phyloP scores from a whole-genome alignment of 192 early-diverging fungal genomes.

The Coemansia brasiliensis region DNA sequence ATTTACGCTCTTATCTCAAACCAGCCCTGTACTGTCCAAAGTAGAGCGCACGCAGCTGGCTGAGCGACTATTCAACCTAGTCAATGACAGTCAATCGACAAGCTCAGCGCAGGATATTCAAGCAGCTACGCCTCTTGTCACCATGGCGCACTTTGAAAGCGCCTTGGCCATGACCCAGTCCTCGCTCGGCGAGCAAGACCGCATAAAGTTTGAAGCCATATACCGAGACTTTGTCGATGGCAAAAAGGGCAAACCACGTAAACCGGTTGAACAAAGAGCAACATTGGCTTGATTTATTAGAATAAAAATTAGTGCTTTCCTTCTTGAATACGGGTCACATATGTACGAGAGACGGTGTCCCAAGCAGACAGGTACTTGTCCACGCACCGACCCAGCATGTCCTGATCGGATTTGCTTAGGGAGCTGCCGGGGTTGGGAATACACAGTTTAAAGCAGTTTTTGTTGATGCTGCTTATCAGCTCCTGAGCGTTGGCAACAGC shows the following conservation, averaged over 20 bases:
- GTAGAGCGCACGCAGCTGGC: constrained; percentile 26
- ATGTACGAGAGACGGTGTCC: constrained; percentile 78
- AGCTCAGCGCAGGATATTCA: background rate
- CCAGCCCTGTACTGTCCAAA: background rate
- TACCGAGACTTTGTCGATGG: constrained; percentile 51
- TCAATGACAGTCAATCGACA: background rate
- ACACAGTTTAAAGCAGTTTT: constrained; percentile 85
- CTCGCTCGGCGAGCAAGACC: constrained; percentile 29
- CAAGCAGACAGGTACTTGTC: constrained; percentile 88
- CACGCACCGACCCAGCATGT: constrained; percentile 77
- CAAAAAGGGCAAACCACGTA: constrained; percentile 32
- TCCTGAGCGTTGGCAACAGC: constrained; percentile 83
- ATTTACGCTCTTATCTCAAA: constrained; percentile 6
- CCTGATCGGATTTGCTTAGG: constrained; percentile 70
- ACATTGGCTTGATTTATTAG: constrained; percentile 32
- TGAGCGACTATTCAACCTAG: constrained; percentile 17
- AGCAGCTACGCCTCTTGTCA: constrained; percentile 14
- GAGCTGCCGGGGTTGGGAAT: constrained; percentile 70
- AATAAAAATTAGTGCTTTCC: constrained; percentile 40
- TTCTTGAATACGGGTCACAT: constrained; percentile 70
- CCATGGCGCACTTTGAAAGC: constrained; percentile 29
- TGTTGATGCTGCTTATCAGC: constrained; percentile 84
- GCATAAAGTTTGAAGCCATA: constrained; percentile 31
- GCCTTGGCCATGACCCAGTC: constrained; percentile 27
- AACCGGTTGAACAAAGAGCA: constrained; percentile 45